Evolutionary conservation across 2,329 filamentous ascomycete genomes (phyloP), one percentile per base, ranked within the genome.

Genomic region (Ascosphaera apis): DNA sequence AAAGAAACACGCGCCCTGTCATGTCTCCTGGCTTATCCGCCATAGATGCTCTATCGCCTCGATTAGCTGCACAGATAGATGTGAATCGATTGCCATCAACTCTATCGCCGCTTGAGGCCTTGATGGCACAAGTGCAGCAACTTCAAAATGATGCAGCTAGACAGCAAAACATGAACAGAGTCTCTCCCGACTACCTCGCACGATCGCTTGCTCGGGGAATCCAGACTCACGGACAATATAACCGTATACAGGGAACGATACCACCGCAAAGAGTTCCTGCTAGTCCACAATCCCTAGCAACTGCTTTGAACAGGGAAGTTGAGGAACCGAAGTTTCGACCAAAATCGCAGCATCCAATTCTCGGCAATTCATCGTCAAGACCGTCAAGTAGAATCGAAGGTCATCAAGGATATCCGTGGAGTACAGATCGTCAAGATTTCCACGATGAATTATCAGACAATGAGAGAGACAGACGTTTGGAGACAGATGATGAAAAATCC

Each of bases 101-200:
- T 36, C 66, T 95, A 38, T 95, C 88, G 5, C 88, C 88, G 8
- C 68, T 98, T 43, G 88, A 98, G 64, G 86, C 86, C 34, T 91
- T 98, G 52, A 86, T 86, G 15, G 67, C 86, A 42, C 86, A 95
- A 51, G 91, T 84, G 47, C 76, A 86, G 39, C 61, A 91, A 46
- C 67, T 98, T 36, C 78, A 91, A 55, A 70, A 98, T 41, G 76
- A 92, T 53, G 76, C 88, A 45, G 75, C 70, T 43, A 68, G 71
- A 48, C 73, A 69, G 49, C 68, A 69, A 42, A 71, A 84, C 39
- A 69, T 93, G 57, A 93, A 84, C 57, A 70, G 86, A 31, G 60
- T 95, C 31, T 81, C 84, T 2, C 82, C 83, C 4, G 62, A 84
- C 40, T 81, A 80, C 15, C 76, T 82, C 27, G 76, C 79, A 40